Percentiles rank a stretch among this genome's conserved stretches.
Conservation (phyloP, 108 stramenopile genomes). For the Cyclostephanos invisitatus region DNA sequence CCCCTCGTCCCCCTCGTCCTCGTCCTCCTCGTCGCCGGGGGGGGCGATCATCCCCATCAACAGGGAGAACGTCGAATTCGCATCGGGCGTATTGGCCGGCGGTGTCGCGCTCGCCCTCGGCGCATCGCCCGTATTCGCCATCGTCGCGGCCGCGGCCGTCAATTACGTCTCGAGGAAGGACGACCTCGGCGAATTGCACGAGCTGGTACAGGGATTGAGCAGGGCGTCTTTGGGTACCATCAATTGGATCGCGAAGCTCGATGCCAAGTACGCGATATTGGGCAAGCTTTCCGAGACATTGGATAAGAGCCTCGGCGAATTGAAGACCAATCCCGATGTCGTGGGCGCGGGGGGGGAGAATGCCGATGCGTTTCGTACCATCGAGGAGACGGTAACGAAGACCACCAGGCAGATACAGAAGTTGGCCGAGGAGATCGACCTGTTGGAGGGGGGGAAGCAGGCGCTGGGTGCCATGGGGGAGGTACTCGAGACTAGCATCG, state of each 20-base stretch:
- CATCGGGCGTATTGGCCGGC: constrained; percentile 46
- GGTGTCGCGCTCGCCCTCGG: constrained; percentile 34
- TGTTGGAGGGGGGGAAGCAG: constrained; percentile 50
- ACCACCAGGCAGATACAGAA: constrained; percentile 37
- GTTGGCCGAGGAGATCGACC: constrained; percentile 47
- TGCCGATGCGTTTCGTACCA: constrained; percentile 38
- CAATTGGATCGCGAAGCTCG: constrained; percentile 52
- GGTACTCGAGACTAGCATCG: constrained; percentile 48
- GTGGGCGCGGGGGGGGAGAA: no score
- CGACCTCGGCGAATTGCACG: constrained; percentile 48
- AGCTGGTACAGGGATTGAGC: constrained; percentile 42
- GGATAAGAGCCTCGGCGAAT: constrained; percentile 28
- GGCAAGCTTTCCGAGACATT: constrained; percentile 37
- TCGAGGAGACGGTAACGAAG: constrained; percentile 37
- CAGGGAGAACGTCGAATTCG: constrained; percentile 48
- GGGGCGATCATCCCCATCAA: constrained; percentile 52
- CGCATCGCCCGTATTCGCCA: constrained; percentile 32
- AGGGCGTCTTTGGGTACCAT: constrained; percentile 40
- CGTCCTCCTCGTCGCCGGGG: constrained; percentile 3
- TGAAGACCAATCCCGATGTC: constrained; percentile 34
- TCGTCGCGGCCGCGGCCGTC: constrained; percentile 46
- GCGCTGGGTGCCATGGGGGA: constrained; percentile 52
- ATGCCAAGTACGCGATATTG: constrained; percentile 43
- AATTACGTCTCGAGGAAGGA: constrained; percentile 53
- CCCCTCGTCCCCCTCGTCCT: constrained; percentile 12